Evolutionary conservation across 2,329 filamentous ascomycete genomes (phyloP), one percentile per base, ranked within the genome.

Genomic region (Aspergillus sojae): DNA sequence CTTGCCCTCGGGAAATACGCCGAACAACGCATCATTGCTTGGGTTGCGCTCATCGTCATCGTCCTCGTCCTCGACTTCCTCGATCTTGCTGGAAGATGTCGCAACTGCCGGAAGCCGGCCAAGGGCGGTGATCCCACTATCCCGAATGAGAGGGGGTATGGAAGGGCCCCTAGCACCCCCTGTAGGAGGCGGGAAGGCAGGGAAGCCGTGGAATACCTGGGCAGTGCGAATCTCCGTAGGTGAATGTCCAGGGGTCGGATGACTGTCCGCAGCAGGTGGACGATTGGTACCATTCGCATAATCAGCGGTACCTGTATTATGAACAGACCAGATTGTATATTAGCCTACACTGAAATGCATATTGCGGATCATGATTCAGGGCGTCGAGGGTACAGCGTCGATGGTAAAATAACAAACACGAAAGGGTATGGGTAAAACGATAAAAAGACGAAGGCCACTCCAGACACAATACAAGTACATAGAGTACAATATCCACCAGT

Each of bases 1-100:
- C 81, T 96, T 97, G 58, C 90, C 89, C 72, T 95, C 93, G 1
- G 94, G 93, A 58, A 97, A 86, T 68, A 95, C 91, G 56, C 93
- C 92, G 77, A 97, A 97, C 52, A 97, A 86, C 56, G 89, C 88
- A 19, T 88, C 86, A 58, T 83, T 90, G 53, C 61, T 73, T 12
- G 77, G 76, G 34, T 73, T 72, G 46, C 68, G 64, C 50, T 75
- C 69, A 16, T 72, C 75, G 6, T 70, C 67, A 21, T 74, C 68
- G 28, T 69, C 67, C 3, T 36, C 32, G 32, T 68, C 62, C 1
- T 65, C 63, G 16, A 68, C 46, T 58, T 68, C 67, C 32, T 71
- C 69, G 57, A 70, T 60, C 59, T 66, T 73, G 58, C 64, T 70
- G 11, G 71, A 62, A 1, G 75, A 73, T 11, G 77, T 75, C n/a